Evolutionary conservation across 1,284 basidiomycete genomes (phyloP).

Genomic region (Cutaneotrichosporon sp.): DNA sequence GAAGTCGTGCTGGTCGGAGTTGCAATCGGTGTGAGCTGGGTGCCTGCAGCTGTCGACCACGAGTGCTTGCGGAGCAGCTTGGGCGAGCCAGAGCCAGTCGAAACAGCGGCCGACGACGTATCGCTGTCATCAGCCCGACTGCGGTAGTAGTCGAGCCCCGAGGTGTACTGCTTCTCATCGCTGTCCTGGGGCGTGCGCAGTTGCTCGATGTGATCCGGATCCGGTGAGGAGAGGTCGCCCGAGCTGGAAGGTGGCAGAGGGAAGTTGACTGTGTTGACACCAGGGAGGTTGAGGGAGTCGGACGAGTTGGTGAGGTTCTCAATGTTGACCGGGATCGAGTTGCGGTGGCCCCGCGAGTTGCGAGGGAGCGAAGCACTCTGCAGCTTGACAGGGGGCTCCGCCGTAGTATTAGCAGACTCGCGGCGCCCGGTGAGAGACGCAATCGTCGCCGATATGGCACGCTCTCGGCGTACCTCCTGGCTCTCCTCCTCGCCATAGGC

Average conservation of each 20-base stretch:
- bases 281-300: conserved; percentile 13
- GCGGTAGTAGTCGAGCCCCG: conserved; percentile 2
- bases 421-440: conserved; percentile 6
- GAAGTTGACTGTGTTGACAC: conserved; percentile 15
- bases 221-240: conserved; percentile 15
- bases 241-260: conserved; percentile 21
- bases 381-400: not conserved
- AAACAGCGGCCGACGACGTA: not conserved
- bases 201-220: conserved; percentile 21
- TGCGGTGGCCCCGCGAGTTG: not conserved
- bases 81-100: not conserved
- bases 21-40: conserved; percentile 11
- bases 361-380: not conserved
- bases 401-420: not conserved
- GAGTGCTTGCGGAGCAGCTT: conserved; percentile 11
- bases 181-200: conserved; percentile 19
- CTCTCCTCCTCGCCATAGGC: not conserved
- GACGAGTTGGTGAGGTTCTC: conserved; percentile 19
- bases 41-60: conserved; percentile 13
- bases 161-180: no score
- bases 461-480: conserved; percentile 3
- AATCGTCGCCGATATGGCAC: conserved; percentile 13
- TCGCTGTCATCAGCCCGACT: conserved; percentile 6
- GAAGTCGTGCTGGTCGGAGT: conserved; percentile 10
- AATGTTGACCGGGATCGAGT: conserved; percentile 17